Base-by-base conservation (phyloP, 192 early-diverging fungal species). In the Fimicolochytrium jonesii region DNA sequence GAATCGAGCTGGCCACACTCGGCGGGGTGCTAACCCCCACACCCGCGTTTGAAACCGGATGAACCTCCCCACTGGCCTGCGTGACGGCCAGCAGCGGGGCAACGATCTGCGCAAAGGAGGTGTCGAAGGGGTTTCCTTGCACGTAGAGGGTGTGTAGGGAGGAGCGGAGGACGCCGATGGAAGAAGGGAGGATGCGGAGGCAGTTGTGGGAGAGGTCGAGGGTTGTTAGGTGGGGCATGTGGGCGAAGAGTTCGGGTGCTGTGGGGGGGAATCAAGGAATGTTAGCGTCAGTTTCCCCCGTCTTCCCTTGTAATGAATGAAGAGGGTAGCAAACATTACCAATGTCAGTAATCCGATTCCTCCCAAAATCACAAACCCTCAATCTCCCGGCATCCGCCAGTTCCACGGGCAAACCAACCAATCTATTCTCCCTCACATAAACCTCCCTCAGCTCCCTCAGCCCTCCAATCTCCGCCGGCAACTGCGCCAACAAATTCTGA, bases 121-220 rank as follows among this genome's bases (percentile, higher is more conserved):
- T 15, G 32, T 60, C 59, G 44, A 69, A 61, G 7, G 54, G 56
- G 45, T 70, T 66, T 32, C 62, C 64, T 20, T 64, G 62, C 9
- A 73, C 15, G 18, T 56, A 34, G 15, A 73, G 57, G 5, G 23
- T 15, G 6, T 10, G 45, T 11, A 73, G 57, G 7, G 47, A 33
- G 41, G 52, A 36, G 29, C 58, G 53, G 18, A 75, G 68, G 1
- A 75, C 42, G 7, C 78, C 75, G 15, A 80, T 52, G 4, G 78
- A 80, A 4, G 78, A 56, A 4, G 77, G 77, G 18, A 79, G 56
- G 10, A 41, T 61, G 6, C 65, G 45, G 1, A 79, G 51, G 9
- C 31, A 41, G 53, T 79, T 79, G 50, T 68, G 63, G 31, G 63
- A 68, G 6, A 79, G 44, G 35, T 63, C 63, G 9, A 79, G 61